Evolutionary conservation across 1,139 yeast species (phyloP).

Genomic region (Yamadazyma pseudoaaseri): DNA sequence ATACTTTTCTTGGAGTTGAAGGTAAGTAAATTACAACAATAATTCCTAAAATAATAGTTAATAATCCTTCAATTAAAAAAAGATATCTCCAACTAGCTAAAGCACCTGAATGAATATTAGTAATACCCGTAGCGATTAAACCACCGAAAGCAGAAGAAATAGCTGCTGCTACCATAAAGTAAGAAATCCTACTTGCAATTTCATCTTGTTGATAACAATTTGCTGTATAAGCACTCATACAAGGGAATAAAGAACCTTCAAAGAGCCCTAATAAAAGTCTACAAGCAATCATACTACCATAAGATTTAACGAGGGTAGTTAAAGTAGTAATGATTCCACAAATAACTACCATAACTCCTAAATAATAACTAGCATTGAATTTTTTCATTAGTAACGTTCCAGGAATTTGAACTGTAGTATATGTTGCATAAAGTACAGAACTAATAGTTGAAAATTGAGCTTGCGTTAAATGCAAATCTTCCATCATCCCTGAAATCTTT

Average conservation of each 20-base stretch:
- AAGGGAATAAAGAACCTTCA: slow-evolving; percentile 29
- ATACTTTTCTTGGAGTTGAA: slow-evolving; percentile 17
- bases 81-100: slow-evolving; percentile 37
- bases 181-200: slow-evolving; percentile 39
- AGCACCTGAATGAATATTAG: slow-evolving; percentile 32
- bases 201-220: slow-evolving; percentile 39
- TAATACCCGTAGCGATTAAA: slow-evolving; percentile 38
- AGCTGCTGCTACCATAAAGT: slow-evolving; percentile 40
- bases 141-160: slow-evolving; percentile 45
- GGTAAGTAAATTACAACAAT: slow-evolving; percentile 25
- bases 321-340: slow-evolving; percentile 21
- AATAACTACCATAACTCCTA: slow-evolving; percentile 14
- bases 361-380: slow-evolving; percentile 17
- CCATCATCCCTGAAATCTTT: slow-evolving; percentile 21
- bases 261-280: slow-evolving; percentile 21
- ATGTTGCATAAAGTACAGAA: slow-evolving; percentile 20
- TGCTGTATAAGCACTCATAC: slow-evolving; percentile 33
- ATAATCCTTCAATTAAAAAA: slow-evolving; percentile 28
- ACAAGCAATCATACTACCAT: slow-evolving; percentile 16
- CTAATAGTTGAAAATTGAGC: slow-evolving; percentile 17
- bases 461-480: slow-evolving; percentile 15
- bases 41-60: slow-evolving; percentile 27
- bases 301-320: slow-evolving; percentile 16
- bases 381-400: slow-evolving; percentile 16
- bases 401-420: slow-evolving; percentile 18